Evolutionary conservation across 2,329 filamentous ascomycete genomes (phyloP), one percentile per base, ranked within the genome.

Genomic region (Fusarium verrucosum): DNA sequence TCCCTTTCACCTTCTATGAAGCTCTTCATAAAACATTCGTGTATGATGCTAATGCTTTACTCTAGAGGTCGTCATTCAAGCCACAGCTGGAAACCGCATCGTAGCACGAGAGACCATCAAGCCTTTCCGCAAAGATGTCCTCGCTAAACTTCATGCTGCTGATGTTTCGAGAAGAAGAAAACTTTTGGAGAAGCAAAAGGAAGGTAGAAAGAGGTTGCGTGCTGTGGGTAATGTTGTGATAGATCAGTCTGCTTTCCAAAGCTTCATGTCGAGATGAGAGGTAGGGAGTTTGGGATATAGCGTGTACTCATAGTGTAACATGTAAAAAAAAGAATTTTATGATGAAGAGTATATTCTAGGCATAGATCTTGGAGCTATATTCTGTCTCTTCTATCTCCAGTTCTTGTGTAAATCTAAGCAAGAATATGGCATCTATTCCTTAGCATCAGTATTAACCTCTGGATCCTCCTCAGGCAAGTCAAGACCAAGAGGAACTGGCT

Each of bases 121-220:
- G 81, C 92, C 95, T 0, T 99, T 96, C 77, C 85, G 95, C 42
- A 99, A 99, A 77, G 95, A 99, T 71, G 95, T 99, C 4, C 79
- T 97, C 54, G 89, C 90, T 9, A 98, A 98, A 78, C 81, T 99
- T 53, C 96, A 99, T 74, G 95, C 95, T 1, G 91, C 90, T 62
- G 95, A 99, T 79, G 86, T 96, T 16, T 87, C 88, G 5, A 82
- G 95, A 57, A 85, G 94, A 33, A 86, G 88, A 72, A 99, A 99
- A 78, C 78, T 99, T 66, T 79, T 99, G 11, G 94, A 98, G 80
- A 97, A 94, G 82, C 95, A 99, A 78, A 99, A 99, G 80, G 94
- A 94, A 68, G 95, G 95, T 0, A 85, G 93, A 53, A 97, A 97
- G 85, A 91, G 90, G 77, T 79, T 99, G 58, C 87, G 92, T 58